Evolutionary conservation across 352 stramenopile genomes (phyloP), one percentile per base, ranked within the genome.

Genomic region (Globisporangium orthogonon): DNA sequence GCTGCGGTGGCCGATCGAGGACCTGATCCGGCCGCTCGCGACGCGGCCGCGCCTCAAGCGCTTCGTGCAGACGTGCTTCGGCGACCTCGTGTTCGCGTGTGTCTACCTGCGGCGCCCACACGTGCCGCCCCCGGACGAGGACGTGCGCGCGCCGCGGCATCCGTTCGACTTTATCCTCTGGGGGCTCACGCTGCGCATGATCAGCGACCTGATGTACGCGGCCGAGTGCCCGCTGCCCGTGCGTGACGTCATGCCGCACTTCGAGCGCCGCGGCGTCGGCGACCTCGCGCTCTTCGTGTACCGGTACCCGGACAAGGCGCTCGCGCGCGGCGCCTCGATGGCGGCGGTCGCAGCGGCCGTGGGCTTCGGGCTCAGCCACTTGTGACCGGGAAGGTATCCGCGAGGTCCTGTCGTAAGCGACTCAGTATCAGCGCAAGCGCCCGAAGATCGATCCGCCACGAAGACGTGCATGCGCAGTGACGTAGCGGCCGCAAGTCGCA

Each of bases 151-250:
- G 30, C 58, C 54, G 54, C 80, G 84, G 49, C 59, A 74, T 18
- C 61, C 67, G 33, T 57, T 87, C 35, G 82, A 94, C 62, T 94
- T 92, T 56, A 76, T 94, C 33, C 62, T 94, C n/a, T 94, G 84
- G 84, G 84, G 84, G 0, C 65, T 94, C 50, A 94, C 84, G 33
- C 72, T 92, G 41, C 76, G 75, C 53, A 87, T 87, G 51, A 68
- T 91, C 46, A 62, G 72, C 29, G 65, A 83, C 17, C 48, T 94
- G 13, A 79, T 89, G 48, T 7, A 50, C 6, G 54, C 69, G 15
- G 76, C 67, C 6, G 69, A 66, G 7, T 64, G 15, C 29, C 73
- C 76, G 33, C 51, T 89, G 57, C 74, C 76, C 13, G 77, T 88
- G 66, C 62, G 68, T 54, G 64, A 73, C 18, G 65, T 78, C n/a